These are phyloP conservation scores for Colletotrichum plurivorum DNA, from an alignment of 2,329 filamentous ascomycete species.

Conservation along the genomic window DNA sequence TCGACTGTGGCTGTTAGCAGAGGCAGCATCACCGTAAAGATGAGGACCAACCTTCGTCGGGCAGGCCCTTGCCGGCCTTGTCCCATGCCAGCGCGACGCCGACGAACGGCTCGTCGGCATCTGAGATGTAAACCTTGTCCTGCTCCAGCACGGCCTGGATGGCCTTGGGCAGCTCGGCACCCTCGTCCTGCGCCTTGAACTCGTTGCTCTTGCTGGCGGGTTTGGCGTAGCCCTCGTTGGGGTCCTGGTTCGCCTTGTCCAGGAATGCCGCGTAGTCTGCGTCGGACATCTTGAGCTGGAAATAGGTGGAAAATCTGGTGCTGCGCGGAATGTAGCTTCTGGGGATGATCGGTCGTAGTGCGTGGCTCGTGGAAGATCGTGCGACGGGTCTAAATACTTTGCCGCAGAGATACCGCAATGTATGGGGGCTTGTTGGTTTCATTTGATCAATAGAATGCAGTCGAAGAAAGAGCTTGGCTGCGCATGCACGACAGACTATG, in stretches of 20 bases:
- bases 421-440: neutral
- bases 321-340: neutral
- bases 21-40: neutral
- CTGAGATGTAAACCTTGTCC: conserved; percentile 80
- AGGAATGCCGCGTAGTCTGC: conserved; percentile 88
- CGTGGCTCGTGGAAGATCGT: neutral
- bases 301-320: conserved; percentile 43
- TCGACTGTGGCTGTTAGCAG: conserved; percentile 52
- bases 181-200: conserved; percentile 67
- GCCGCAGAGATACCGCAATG: conserved; percentile 14
- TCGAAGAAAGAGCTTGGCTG: conserved; percentile 11
- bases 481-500: conserved; percentile 21
- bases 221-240: conserved; percentile 69
- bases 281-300: conserved; percentile 74
- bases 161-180: conserved; percentile 71
- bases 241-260: conserved; percentile 87
- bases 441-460: conserved; percentile 8
- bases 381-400: conserved; percentile 5
- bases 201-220: conserved; percentile 46
- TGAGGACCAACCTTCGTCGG: conserved; percentile 70
- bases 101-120: conserved; percentile 89
- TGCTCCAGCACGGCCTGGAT: conserved; percentile 66
- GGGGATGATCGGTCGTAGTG: neutral
- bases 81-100: conserved; percentile 78
- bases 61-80: conserved; percentile 65